These are phyloP conservation scores for Trametes elegans DNA, from an alignment of 768 basidiomycete genomes.

Conservation along the genomic window DNA sequence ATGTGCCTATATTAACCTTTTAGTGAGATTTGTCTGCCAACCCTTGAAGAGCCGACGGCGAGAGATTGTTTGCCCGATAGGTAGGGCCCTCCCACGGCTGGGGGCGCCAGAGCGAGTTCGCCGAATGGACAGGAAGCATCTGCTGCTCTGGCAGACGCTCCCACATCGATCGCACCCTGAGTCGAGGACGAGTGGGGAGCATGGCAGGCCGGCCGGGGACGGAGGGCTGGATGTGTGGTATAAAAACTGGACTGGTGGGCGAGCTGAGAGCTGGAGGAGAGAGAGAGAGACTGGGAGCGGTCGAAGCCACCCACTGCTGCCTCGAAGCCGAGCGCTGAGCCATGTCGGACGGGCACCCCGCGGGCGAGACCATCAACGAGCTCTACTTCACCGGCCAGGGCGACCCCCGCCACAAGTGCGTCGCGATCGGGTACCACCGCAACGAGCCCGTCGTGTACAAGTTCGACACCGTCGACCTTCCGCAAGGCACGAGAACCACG, in stretches of 20 bases:
- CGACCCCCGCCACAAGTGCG: slow-evolving; percentile 62
- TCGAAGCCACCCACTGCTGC: no score
- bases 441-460: slow-evolving; percentile 48
- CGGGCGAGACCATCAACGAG: slow-evolving; percentile 17
- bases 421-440: slow-evolving; percentile 51
- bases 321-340: no score
- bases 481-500: slow-evolving; percentile 44
- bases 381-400: slow-evolving; percentile 70
- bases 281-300: no score
- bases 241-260: no score
- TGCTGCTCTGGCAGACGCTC: slow-evolving; percentile 9
- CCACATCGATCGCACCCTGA: slow-evolving; percentile 13
- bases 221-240: not conserved
- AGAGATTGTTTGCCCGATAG: slow-evolving; percentile 4
- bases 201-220: slow-evolving; percentile 4
- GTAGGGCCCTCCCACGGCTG: not conserved
- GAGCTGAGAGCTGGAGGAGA: no score
- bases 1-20: slow-evolving; percentile 18
- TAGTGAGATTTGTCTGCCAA: not conserved
- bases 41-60: not conserved
- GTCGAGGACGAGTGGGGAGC: slow-evolving; percentile 9
- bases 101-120: not conserved
- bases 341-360: not conserved
- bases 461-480: slow-evolving; percentile 55
- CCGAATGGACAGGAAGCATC: slow-evolving; percentile 5